Base-by-base conservation (phyloP, 352 stramenopile genomes). In the Globisporangium orthogonon region DNA sequence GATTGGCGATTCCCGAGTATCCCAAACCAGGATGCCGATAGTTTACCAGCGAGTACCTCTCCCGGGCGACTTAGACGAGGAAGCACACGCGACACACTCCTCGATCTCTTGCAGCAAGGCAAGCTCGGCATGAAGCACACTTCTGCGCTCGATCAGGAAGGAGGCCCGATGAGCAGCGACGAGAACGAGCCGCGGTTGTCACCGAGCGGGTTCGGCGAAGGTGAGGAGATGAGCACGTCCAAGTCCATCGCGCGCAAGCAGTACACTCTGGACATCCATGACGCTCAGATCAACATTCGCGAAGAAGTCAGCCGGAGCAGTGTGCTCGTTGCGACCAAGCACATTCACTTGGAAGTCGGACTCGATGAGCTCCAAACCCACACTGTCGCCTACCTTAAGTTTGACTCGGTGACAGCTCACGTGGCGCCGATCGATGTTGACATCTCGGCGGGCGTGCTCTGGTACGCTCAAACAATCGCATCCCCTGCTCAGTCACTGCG, bases 391-490 rank as follows among this genome's bases (percentile, higher is more conserved):
- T 73, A 81, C 15, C 58, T 91, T 6, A 80, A 64, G 18, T 87
- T 94, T 39, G 71, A 85, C 40, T 76, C 74, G 5, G 78, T 94
- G 40, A 89, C 79, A 2, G 78, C 69, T 15, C 82, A 91, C 47
- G 70, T 91, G 13, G 73, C 84, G 15, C 84, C 84, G 1, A 70
- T 89, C 10, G 82, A 91, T 50, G 79, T 94, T 2, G 83, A 94
- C 15, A 83, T 94, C 50, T 74, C 71, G 0, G 71, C 72, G 28
- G 79, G 80, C 0, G 78, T 91, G 17, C 51, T 88, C 14, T 94
- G 84, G 84, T 94, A 91, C 56, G 73, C 77, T 11, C 70, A 80
- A 6, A 40, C 51, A 13, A 7, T 28, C n/a, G 28, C 48, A 15
- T 67, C 51, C 17, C 55, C 51, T 7, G 33, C 18, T 31, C 50